phyloP scores from a whole-genome alignment of 768 basidiomycete genomes.

The Pleurotus ostreatus region DNA sequence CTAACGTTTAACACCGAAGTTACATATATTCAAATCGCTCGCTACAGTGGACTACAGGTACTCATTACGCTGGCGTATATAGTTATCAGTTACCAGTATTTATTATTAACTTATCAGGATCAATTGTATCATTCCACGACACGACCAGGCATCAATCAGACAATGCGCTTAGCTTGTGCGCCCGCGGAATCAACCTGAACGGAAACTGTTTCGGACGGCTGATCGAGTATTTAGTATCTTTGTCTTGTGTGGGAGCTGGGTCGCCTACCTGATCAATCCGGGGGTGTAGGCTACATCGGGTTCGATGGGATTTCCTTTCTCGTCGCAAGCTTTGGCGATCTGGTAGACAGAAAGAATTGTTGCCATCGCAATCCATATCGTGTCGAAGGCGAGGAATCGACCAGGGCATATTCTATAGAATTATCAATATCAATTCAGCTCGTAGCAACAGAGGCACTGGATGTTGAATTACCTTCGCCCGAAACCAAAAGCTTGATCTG shows the following conservation, averaged over 20 bases:
- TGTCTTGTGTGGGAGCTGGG: too few relatives aligned
- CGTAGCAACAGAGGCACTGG: neutral
- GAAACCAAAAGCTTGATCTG: constrained; percentile 4
- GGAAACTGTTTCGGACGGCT: constrained; percentile 40
- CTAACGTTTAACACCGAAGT: neutral
- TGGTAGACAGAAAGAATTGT: constrained; percentile 35
- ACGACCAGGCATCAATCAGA: neutral
- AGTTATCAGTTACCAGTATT: constrained; percentile 1
- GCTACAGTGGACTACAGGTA: neutral
- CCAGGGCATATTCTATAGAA: constrained; percentile 38
- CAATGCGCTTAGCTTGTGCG: constrained; percentile 1
- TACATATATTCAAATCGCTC: neutral
- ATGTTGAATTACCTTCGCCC: constrained; percentile 1
- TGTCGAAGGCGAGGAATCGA: constrained; percentile 38
- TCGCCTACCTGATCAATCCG: constrained; percentile 28
- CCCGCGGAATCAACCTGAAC: constrained; percentile 31
- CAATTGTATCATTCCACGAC: neutral
- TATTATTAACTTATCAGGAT: neutral
- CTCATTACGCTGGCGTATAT: neutral
- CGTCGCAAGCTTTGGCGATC: constrained; percentile 34
- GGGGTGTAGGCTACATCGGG: constrained; percentile 31
- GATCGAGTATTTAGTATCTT: neutral
- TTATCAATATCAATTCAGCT: neutral
- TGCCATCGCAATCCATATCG: constrained; percentile 39
- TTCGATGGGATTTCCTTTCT: constrained; percentile 29